Evolutionary conservation across 805 yeast species (phyloP), one percentile per base, ranked within the genome.

Genomic region (Wickerhamiella nectarea): DNA sequence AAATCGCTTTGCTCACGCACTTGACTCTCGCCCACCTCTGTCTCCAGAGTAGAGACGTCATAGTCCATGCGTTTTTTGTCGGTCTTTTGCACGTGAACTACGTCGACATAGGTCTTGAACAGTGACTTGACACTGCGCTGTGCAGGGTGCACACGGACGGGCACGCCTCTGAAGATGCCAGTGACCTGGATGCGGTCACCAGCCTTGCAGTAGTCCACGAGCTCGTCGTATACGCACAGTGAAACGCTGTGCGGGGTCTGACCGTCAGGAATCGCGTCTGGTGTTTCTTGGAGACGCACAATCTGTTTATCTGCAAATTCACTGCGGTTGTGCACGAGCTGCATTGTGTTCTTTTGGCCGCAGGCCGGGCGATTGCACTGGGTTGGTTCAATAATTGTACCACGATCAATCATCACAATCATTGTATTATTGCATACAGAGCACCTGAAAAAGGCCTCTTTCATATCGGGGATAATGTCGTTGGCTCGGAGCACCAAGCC

Each of bases 201-300:
- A 7, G 98, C 96, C 54, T 94, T 74, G 56, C 94, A 81, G 43
- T 82, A 71, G 22, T 91, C 98, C 1, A 91, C 98, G 48, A 91
- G 69, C 60, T 91, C 97, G 62, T 91, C 98, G 58, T 89, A 91
- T 1, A 84, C 94, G 66, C 95, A 85, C 22, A 91, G 66, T 6
- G 94, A 84, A 38, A 91, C 83, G 11, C 95, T 80, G 62, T 91
- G 98, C 1, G 98, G 98, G 2, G 98, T 91, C 63, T 91, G 98
- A 14, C 98, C 98, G 64, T 83, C 97, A 3, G 98, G 98, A 12
- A 89, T 94, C 49, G 76, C 70, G 61, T 91, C 98, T 0, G 95
- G 95, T 0, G 95, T 86, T 62, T 91, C 98, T 63, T 91, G 98
- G 34, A 91, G 66, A 56, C 84, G 83, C 52, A 91, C 76, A 22